phyloP scores from a whole-genome alignment of 2,329 filamentous ascomycete genomes.

The Apiospora rasikravindrae region DNA sequence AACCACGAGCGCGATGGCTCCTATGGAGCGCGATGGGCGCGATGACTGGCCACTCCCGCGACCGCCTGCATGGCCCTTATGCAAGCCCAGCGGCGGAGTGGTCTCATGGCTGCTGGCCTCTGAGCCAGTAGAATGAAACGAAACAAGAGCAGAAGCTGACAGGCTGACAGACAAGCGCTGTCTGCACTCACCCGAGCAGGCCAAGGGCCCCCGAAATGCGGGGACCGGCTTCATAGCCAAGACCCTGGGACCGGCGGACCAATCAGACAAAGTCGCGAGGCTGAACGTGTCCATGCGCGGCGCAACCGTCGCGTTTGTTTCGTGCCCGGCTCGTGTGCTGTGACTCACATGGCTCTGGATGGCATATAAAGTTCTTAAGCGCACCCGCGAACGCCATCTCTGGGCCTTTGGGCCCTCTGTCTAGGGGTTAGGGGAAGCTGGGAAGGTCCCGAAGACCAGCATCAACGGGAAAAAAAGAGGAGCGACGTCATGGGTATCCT shows the following conservation, averaged over 20 bases:
- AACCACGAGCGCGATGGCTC: conserved; percentile 36
- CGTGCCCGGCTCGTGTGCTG: conserved; percentile 22
- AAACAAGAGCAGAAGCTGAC: conserved; percentile 33
- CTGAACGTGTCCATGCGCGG: conserved; percentile 28
- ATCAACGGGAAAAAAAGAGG: conserved; percentile 10
- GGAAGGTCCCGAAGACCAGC: conserved; percentile 9
- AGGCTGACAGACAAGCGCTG: conserved; percentile 11
- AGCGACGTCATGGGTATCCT: conserved; percentile 9
- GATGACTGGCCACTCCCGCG: conserved; percentile 37
- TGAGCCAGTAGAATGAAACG: conserved; percentile 36
- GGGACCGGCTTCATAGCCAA: conserved; percentile 13
- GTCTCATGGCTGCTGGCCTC: conserved; percentile 34
- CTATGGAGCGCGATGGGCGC: conserved; percentile 36
- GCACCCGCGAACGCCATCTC: conserved; percentile 24
- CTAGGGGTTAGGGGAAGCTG: not conserved
- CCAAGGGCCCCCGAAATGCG: not conserved
- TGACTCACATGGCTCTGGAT: conserved; percentile 20
- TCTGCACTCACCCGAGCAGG: not conserved
- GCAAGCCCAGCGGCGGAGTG: conserved; percentile 25
- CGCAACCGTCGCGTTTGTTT: conserved; percentile 24
- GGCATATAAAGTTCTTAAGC: conserved; percentile 36
- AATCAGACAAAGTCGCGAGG: conserved; percentile 29
- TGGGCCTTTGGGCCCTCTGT: not conserved
- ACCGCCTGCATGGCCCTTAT: conserved; percentile 32
- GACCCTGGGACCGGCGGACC: not conserved